Percentiles rank a stretch among this genome's conserved stretches.
phyloP scores from a whole-genome alignment of 495 filamentous ascomycete species.

The Aspergillus baeticus region DNA sequence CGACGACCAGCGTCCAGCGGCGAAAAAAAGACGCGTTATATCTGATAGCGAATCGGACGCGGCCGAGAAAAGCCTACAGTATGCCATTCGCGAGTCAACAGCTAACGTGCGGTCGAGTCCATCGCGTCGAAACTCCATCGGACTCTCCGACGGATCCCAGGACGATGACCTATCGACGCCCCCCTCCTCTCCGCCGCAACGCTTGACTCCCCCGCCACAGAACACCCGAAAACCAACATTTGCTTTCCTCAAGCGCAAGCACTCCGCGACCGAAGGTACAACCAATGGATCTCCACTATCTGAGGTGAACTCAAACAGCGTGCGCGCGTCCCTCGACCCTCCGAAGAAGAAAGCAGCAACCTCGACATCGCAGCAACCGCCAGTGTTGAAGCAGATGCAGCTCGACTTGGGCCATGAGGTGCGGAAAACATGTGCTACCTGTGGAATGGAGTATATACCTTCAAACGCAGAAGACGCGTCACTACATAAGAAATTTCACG shows the following conservation, averaged over 20 bases:
- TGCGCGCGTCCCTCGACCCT: conserved; percentile 41
- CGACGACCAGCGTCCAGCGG: conserved; percentile 39
- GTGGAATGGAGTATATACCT: conserved; percentile 71
- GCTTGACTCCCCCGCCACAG: conserved; percentile 54
- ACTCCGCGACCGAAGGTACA: conserved; percentile 32
- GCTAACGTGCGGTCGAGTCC: conserved; percentile 50
- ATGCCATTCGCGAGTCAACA: conserved; percentile 50
- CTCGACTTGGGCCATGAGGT: conserved; percentile 63
- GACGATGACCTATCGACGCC: conserved; percentile 52
- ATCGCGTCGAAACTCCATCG: conserved; percentile 44
- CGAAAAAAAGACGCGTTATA: conserved; percentile 49
- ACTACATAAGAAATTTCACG: conserved; percentile 68
- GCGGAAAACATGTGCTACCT: conserved; percentile 59
- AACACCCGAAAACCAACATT: conserved; percentile 54
- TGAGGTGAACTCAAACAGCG: conserved; percentile 52
- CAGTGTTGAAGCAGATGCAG: conserved; percentile 59
- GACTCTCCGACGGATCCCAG: conserved; percentile 46
- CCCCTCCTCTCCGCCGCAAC: conserved; percentile 55
- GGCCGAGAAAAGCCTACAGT: conserved; percentile 46
- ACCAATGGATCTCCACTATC: conserved; percentile 41
- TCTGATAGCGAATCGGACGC: conserved; percentile 41
- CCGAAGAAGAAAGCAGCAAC: conserved; percentile 29
- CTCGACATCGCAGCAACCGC: conserved; percentile 26
- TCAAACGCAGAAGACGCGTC: conserved; percentile 63
- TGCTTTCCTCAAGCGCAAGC: conserved; percentile 54